A percentile compares a stretch with the other conserved stretches of the same genome.
Evolutionary conservation across 345 rosid species (phyloP).

Genomic region (Corchorus capsularis): DNA sequence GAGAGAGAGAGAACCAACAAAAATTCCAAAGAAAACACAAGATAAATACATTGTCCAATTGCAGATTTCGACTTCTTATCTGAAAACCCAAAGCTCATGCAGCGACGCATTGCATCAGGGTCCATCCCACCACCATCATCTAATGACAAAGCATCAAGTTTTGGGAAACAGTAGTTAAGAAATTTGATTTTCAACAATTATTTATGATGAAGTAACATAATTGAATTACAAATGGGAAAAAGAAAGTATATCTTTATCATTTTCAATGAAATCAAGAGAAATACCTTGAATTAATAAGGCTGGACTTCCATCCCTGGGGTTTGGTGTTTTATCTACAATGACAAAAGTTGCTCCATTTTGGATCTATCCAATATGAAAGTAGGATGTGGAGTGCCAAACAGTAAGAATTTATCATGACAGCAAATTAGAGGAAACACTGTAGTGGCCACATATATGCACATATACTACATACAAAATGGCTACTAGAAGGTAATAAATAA

Average conservation of each 20-base stretch:
- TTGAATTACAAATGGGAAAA: background rate
- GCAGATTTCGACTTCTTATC: conserved; percentile 73
- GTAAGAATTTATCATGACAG: conserved; percentile 23
- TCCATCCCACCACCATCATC: conserved; percentile 99
- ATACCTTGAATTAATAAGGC: conserved; percentile 87
- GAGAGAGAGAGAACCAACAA: conserved; percentile 20
- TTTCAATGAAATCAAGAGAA: conserved; percentile 1
- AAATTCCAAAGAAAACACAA: conserved; percentile 19
- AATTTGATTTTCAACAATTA: conserved; percentile 9
- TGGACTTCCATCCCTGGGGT: conserved; percentile 72
- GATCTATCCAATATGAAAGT: conserved; percentile 59
- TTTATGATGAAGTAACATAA: background rate
- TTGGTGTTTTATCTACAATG: conserved; percentile 74
- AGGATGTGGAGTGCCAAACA: conserved; percentile 35
- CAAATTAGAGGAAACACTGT: conserved; percentile 19
- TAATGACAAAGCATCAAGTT: conserved; percentile 30
- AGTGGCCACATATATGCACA: conserved; percentile 18
- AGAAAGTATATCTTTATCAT: background rate
- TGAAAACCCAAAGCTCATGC: conserved; percentile 98
- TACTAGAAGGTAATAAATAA: conserved; percentile 10
- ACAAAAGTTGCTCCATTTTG: conserved; percentile 98
- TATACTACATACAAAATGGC: conserved; percentile 17
- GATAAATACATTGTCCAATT: conserved; percentile 77
- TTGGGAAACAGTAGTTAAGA: conserved; percentile 14
- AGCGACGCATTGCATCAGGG: conserved; percentile 79